These are phyloP conservation scores for Flaveria floridana DNA, from an alignment of 140 eudicot species.

Conservation along the genomic window DNA sequence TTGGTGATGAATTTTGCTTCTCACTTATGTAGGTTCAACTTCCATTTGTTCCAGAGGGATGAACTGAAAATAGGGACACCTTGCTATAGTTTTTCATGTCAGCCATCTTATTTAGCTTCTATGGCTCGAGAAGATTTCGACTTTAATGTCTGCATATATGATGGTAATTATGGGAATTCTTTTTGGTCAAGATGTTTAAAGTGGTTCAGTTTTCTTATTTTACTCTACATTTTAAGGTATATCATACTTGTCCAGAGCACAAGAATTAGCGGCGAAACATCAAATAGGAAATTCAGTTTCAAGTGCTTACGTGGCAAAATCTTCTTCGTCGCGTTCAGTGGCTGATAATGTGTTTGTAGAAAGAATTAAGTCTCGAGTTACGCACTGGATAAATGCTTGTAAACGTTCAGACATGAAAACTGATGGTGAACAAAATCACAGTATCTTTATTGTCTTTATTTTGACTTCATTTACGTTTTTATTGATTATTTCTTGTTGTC, in stretches of 20 bases:
- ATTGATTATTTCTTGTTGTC: conserved; percentile 18
- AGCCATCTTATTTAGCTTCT: conserved; percentile 69
- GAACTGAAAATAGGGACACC: conserved; percentile 83
- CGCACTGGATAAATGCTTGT: conserved; percentile 60
- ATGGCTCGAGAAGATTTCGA: conserved; percentile 86
- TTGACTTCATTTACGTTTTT: not conserved
- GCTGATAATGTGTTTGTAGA: conserved; percentile 71
- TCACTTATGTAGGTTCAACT: conserved; percentile 66
- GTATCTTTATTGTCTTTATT: not conserved
- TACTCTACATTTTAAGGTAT: conserved; percentile 56
- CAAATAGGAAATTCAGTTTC: conserved; percentile 40
- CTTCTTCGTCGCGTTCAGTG: conserved; percentile 59
- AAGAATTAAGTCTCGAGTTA: conserved; percentile 70
- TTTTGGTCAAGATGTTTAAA: conserved; percentile 16
- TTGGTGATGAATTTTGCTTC: not conserved
- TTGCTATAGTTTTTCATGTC: conserved; percentile 76
- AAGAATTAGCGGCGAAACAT: conserved; percentile 59
- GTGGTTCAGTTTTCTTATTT: conserved; percentile 19
- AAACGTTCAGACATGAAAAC: conserved; percentile 43
- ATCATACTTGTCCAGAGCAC: conserved; percentile 90
- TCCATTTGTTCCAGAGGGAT: conserved; percentile 94
- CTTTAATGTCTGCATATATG: conserved; percentile 76
- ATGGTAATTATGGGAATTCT: conserved; percentile 42
- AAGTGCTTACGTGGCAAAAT: conserved; percentile 29
- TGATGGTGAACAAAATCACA: conserved; percentile 50